Conservation (phyloP, 225 moss, liverwort and hornwort species). For the Straminergon stramineum region DNA sequence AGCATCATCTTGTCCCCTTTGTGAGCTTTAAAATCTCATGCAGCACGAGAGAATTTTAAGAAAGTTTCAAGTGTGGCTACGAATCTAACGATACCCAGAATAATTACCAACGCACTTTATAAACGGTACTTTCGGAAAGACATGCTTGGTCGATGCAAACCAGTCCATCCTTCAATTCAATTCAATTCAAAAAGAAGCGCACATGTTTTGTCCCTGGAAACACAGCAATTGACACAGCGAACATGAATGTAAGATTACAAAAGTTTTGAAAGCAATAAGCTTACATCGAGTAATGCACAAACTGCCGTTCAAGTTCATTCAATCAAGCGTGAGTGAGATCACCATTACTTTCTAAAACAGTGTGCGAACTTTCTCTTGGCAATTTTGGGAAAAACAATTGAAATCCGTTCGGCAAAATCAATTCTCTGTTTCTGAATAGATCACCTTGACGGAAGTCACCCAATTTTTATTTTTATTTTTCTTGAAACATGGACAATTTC, state of each 20-base stretch:
- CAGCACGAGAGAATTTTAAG: not conserved
- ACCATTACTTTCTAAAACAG: not conserved
- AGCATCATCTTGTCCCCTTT: too few species aligned
- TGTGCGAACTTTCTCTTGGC: not conserved
- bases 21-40: not conserved
- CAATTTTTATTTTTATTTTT: too few species aligned
- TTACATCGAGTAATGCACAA: not conserved
- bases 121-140: not conserved
- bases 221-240: not conserved
- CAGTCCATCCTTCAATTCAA: not conserved
- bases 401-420: not conserved
- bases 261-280: too few species aligned
- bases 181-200: not conserved
- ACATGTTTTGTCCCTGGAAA: not conserved
- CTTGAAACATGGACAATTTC: too few species aligned
- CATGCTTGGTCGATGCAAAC: not conserved
- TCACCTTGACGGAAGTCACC: not conserved
- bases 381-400: not conserved
- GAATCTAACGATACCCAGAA: not conserved
- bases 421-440: not conserved
- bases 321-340: not conserved
- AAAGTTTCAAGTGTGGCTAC: not conserved
- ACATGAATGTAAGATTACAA: not conserved
- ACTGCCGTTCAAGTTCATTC: not conserved
- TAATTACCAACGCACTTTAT: not conserved